Conservation (phyloP, 345 rosid species). For the Erucastrum elatum region DNA sequence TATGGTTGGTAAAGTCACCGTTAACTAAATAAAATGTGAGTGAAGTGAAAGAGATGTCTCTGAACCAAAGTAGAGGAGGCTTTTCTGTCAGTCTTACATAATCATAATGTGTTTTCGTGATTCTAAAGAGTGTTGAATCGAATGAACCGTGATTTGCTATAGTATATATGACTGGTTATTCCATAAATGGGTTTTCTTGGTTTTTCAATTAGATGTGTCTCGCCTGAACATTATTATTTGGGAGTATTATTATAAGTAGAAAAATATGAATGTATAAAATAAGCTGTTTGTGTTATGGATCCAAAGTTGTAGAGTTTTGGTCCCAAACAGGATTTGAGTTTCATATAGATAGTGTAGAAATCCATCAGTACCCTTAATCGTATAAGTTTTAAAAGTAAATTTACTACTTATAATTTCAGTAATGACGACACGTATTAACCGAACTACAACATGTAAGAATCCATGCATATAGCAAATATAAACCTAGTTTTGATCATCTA, state of each 20-base stretch:
- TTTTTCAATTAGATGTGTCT: background rate
- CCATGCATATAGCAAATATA: background rate
- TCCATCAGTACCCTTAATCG: too few relatives aligned
- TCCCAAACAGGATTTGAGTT: too few relatives aligned
- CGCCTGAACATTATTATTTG: background rate
- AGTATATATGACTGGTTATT: conserved; percentile 14
- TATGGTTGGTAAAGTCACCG: conserved; percentile 91
- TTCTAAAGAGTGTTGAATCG: conserved; percentile 30
- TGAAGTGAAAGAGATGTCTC: conserved; percentile 21
- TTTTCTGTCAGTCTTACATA: conserved; percentile 19
- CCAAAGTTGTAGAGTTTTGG: too few relatives aligned
- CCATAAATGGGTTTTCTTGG: background rate
- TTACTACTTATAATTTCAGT: background rate
- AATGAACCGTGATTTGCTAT: conserved; percentile 21
- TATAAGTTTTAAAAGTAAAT: too few relatives aligned
- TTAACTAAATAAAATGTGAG: conserved; percentile 49
- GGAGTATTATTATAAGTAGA: background rate
- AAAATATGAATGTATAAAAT: background rate
- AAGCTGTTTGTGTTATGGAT: background rate
- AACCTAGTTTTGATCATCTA: background rate
- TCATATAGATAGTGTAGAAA: too few relatives aligned
- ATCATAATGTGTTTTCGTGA: conserved; percentile 2
- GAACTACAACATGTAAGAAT: background rate
- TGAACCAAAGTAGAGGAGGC: conserved; percentile 13
- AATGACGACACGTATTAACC: background rate